Evolutionary conservation across 2,329 filamentous ascomycete species (phyloP), one percentile per base, ranked within the genome.

Genomic region (Aspergillus calidoustus): DNA sequence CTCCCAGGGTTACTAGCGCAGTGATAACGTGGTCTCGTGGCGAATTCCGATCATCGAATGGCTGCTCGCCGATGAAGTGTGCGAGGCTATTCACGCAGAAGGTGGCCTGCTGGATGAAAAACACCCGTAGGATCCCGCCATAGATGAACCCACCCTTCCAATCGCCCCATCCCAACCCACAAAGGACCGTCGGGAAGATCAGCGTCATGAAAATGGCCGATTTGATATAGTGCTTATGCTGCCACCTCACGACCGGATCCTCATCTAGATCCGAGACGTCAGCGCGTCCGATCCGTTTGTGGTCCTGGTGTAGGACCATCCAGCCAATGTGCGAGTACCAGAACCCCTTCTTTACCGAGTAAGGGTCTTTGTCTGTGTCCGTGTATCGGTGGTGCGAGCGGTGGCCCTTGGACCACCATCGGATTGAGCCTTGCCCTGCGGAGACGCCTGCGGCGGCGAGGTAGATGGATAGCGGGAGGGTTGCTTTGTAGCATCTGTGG

Each of bases 41-140:
- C 1, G 65, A 66, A 15, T 63, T 64, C 1, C 60, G 58, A 31
- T 62, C 64, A 30, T 67, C 60, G 6, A 61, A 67, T 1, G 65
- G 64, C 30, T 67, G 64, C 3, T 66, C 64, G 7, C 65, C 65
- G 2, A 66, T 47, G 55, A 58, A 66, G n/a, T 92, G 90, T 63
- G 90, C 90, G 62, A 92, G 80, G 17, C 88, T 91, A 83, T 92
- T 92, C 82, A 92, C 89, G 74, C 90, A 92, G 82, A 92, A 92
- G 62, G 90, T 92, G 59, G 89, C 89, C 80, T 92, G 90, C 81
- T 92, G 90, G 64, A 92, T 87, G 76, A 91, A 87, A 82, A 90
- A 91, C 76, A 91, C 87, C 64, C 90, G 86, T 64, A 92, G 84
- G 66, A 92, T 89, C 64, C 89, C 90, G 62, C 81, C 89, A 72